A percentile compares a stretch with the other conserved stretches of the same genome.
Conservation (phyloP, 2,329 filamentous ascomycete species). For the Hymenotorrendiella dingleyae region DNA sequence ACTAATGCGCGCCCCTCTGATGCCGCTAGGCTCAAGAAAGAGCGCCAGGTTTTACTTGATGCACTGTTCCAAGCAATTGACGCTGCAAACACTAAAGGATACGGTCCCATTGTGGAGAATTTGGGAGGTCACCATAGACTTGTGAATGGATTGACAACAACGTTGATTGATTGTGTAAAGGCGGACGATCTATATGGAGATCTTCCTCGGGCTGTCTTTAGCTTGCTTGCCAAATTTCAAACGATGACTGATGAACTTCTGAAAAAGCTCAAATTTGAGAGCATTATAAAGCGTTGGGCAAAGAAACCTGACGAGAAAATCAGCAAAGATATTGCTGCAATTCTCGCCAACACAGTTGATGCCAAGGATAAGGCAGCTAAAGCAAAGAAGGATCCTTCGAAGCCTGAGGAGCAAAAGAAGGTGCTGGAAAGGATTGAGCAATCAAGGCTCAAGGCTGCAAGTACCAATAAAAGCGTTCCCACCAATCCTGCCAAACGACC, state of each 20-base stretch:
- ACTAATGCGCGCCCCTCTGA: constrained; percentile 21
- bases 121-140: constrained; percentile 52
- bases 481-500: constrained; percentile 26
- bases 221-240: constrained; percentile 55
- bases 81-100: constrained; percentile 47
- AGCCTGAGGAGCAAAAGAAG: constrained; percentile 22
- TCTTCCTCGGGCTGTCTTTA: constrained; percentile 49
- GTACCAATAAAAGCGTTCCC: constrained; percentile 12
- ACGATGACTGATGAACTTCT: constrained; percentile 52
- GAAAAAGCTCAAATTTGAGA: constrained; percentile 60
- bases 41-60: constrained; percentile 41
- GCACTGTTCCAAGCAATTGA: constrained; percentile 47
- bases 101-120: constrained; percentile 50
- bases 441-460: constrained; percentile 18
- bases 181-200: constrained; percentile 46
- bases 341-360: constrained; percentile 36
- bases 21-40: constrained; percentile 35
- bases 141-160: constrained; percentile 48
- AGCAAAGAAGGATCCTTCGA: constrained; percentile 36
- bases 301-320: constrained; percentile 59
- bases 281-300: constrained; percentile 55
- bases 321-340: constrained; percentile 54
- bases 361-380: constrained; percentile 33
- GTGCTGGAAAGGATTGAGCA: constrained; percentile 21
- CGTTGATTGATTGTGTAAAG: constrained; percentile 49